Evolutionary conservation across 495 filamentous ascomycete genomes (phyloP), one percentile per base, ranked within the genome.

Genomic region (Penicillium turbatum): DNA sequence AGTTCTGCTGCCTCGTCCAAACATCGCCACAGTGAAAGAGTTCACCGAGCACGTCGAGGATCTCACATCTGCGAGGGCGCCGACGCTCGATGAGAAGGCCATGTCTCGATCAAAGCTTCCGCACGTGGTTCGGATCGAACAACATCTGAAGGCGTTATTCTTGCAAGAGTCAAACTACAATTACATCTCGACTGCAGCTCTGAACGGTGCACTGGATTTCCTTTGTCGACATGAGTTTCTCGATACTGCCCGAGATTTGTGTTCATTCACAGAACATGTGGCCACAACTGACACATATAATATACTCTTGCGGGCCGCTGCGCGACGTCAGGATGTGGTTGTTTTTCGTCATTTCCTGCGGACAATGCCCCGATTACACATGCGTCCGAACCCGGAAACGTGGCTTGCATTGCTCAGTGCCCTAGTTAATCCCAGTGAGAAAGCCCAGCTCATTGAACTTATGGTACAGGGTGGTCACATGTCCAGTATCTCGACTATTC

Each of bases 201-300:
- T 73, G 52, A 77, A 79, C 40, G 38, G 16, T 7, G 72, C 77
- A 5, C 48, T 79, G 15, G 54, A 55, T 9, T 80, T 59, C 48
- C 61, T 77, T 12, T 70, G 66, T 52, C 29, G 63, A 6, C 52
- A 71, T 36, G 59, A 69, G 27, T 62, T 64, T 19, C 48, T 74
- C 6, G 32, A 35, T 4, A 36, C 48, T 48, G 72, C 69, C 16
- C 64, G 65, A 19, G 10, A 30, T 1, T 54, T 81, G 4, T 68
- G 73, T 34, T 38, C 43, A 15, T 45, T 31, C 19, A 63, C 65
- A 44, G 65, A 73, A 41, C 60, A 70, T 50, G 58, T 79, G 19
- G 61, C 66, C 19, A 73, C 72, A 5, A 56, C 64, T 9, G 68
- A 73, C 11, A 74, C 74, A 9, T 78, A 67, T 49, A 79, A 80